phyloP scores from a whole-genome alignment of 495 filamentous ascomycete genomes.

The Chaetomium cochliodes region DNA sequence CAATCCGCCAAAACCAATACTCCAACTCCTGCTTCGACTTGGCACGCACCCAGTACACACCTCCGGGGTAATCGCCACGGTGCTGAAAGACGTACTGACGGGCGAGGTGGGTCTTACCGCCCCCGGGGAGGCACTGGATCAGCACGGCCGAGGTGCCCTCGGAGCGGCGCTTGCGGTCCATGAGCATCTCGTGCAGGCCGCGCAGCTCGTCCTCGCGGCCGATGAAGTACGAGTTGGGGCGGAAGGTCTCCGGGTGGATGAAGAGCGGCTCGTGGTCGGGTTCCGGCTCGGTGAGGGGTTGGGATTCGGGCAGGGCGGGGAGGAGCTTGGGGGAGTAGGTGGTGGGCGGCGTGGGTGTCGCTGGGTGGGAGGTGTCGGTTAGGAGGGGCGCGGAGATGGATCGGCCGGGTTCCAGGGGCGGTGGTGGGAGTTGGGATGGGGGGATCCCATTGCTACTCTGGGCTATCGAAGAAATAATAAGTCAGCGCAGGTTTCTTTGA shows the following conservation, averaged over 20 bases:
- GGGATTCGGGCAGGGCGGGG: constrained; percentile 1
- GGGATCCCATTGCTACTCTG: constrained; percentile 39
- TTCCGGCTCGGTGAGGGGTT: not conserved
- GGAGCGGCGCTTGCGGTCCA: constrained; percentile 59
- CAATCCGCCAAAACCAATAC: constrained; percentile 74
- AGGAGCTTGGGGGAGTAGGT: constrained; percentile 2
- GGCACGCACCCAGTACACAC: constrained; percentile 78
- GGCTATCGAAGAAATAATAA: constrained; percentile 34
- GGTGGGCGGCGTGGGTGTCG: not conserved
- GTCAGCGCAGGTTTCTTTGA: constrained; percentile 32
- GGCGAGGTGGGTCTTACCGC: constrained; percentile 79
- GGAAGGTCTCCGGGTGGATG: constrained; percentile 71
- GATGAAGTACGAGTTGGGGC: constrained; percentile 73
- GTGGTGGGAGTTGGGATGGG: constrained; percentile 22
- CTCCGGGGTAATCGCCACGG: constrained; percentile 64
- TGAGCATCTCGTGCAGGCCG: constrained; percentile 66
- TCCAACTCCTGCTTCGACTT: constrained; percentile 63
- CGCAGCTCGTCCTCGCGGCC: constrained; percentile 70
- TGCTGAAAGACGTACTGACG: constrained; percentile 75
- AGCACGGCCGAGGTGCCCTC: constrained; percentile 67
- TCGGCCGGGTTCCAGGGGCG: constrained; percentile 2
- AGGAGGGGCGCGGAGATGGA: constrained; percentile 15
- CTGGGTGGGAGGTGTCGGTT: constrained; percentile 4
- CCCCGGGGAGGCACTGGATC: constrained; percentile 71
- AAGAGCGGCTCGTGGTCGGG: constrained; percentile 49